phyloP scores from a whole-genome alignment of 805 yeast genomes.

The Kazachstania bromeliacearum region DNA sequence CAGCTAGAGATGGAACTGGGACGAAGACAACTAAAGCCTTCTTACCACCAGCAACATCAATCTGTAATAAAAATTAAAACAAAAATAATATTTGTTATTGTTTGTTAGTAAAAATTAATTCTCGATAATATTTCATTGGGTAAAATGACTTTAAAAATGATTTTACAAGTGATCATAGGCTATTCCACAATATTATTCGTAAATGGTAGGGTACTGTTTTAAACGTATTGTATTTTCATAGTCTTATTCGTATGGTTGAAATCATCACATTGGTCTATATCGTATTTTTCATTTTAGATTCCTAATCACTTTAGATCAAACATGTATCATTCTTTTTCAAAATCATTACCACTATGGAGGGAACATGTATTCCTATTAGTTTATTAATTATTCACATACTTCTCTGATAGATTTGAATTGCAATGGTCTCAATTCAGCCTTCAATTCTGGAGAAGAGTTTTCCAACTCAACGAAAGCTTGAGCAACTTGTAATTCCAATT shows the following conservation, averaged over 20 bases:
- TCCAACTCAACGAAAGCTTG: conserved; percentile 97
- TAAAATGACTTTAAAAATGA: no score
- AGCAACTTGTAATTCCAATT: conserved; percentile 98
- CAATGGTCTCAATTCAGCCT: conserved; percentile 96
- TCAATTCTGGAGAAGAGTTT: conserved; percentile 84
- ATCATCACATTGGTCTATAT: no score
- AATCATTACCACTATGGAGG: no score
- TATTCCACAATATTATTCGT: no score
- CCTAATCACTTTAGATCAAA: no score
- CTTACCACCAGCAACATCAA: conserved; percentile 97
- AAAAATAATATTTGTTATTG: conserved; percentile 10
- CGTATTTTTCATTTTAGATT: not conserved
- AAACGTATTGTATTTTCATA: no score
- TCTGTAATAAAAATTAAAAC: conserved; percentile 29
- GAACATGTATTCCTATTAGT: conserved; percentile 7
- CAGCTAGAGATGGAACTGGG: conserved; percentile 88
- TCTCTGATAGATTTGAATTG: conserved; percentile 98
- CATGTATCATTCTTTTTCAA: no score
- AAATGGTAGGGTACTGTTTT: no score
- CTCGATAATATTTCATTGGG: no score
- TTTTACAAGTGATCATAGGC: no score
- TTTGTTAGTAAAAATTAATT: conserved; percentile 12
- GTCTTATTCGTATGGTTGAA: no score
- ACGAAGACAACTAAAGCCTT: conserved; percentile 97
- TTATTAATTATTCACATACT: conserved; percentile 31